phyloP scores from a whole-genome alignment of 352 stramenopile genomes.

The Globisporangium acanthophoron region DNA sequence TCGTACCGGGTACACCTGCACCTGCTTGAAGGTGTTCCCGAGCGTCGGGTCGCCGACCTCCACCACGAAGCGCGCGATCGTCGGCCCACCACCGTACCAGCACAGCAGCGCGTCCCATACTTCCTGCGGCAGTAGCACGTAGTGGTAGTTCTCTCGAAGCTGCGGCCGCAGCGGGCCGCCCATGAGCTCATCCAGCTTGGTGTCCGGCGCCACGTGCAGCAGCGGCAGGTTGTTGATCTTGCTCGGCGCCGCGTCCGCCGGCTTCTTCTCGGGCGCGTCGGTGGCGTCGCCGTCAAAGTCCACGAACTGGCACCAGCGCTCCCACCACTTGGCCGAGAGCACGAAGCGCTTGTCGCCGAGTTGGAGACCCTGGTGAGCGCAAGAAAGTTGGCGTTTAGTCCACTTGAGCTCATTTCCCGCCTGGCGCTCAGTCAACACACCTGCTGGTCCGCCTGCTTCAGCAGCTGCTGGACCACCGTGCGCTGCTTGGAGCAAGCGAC shows the following conservation, averaged over 20 bases:
- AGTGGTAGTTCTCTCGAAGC: constrained; percentile 75
- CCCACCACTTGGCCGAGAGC: constrained; percentile 77
- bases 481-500: constrained; percentile 41
- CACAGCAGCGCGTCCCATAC: constrained; percentile 68
- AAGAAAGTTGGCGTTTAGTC: background rate
- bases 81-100: constrained; percentile 67
- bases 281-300: constrained; percentile 33
- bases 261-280: background rate
- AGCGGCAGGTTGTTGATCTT: constrained; percentile 63
- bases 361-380: constrained; percentile 39
- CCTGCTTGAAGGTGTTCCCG: constrained; percentile 55
- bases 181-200: constrained; percentile 60
- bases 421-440: constrained; percentile 1
- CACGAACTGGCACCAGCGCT: constrained; percentile 72
- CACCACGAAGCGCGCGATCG: constrained; percentile 70
- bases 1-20: constrained; percentile 74
- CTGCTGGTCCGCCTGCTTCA: constrained; percentile 56
- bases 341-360: constrained; percentile 77
- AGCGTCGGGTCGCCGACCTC: constrained; percentile 49
- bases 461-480: constrained; percentile 45
- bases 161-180: constrained; percentile 50
- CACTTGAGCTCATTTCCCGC: background rate
- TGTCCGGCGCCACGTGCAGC: constrained; percentile 40
- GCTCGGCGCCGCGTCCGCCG: constrained; percentile 25
- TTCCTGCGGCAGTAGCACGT: constrained; percentile 61